Evolutionary conservation across 2,329 filamentous ascomycete species (phyloP), one percentile per base, ranked within the genome.

Genomic region (Allantophomopsis lycopodina): DNA sequence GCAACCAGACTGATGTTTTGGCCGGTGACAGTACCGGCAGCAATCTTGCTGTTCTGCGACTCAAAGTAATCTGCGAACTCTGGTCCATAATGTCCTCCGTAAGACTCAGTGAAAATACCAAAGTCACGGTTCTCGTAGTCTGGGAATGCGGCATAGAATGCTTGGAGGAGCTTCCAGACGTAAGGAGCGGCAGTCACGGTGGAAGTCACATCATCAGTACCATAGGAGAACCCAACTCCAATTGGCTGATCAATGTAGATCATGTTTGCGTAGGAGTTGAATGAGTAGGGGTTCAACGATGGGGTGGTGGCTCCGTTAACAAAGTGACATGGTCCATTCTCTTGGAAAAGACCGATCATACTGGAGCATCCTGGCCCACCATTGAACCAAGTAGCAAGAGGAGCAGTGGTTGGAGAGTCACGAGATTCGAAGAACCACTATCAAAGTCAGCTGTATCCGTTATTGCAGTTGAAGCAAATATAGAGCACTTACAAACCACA

Each of bases 121-220:
- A 74, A 68, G 44, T 72, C 62, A n/a, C 65, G 63, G 43, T 77
- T 68, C 51, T 71, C 65, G 50, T 82, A 80, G 21, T 66, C 63
- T 0, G 74, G 76, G 42, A 83, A 83, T 21, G 73, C 68, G 4
- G 69, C 63, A 40, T 76, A 73, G 63, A 77, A 83, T 1, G 66
- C 65, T 50, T 76, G 71, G 36, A 74, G 53, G n/a, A 76, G 57
- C 2, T 60, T 64, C 71, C 71, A 76, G n/a, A 76, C 62, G 37
- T 61, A 61, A 1, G 61, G 60, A 3, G 67, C 65, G 8, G 67
- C 66, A 2, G 59, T 61, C 8, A 58, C 56, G 3, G 66, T 70
- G 18, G 60, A 63, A 3, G 42, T 56, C 63, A 60, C 44, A 61
- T 59, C 39, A 60, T 71, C 48, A 1, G 44, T 53, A 3, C 51